phyloP scores from a whole-genome alignment of 768 basidiomycete species.

The Termitomyces sp. region DNA sequence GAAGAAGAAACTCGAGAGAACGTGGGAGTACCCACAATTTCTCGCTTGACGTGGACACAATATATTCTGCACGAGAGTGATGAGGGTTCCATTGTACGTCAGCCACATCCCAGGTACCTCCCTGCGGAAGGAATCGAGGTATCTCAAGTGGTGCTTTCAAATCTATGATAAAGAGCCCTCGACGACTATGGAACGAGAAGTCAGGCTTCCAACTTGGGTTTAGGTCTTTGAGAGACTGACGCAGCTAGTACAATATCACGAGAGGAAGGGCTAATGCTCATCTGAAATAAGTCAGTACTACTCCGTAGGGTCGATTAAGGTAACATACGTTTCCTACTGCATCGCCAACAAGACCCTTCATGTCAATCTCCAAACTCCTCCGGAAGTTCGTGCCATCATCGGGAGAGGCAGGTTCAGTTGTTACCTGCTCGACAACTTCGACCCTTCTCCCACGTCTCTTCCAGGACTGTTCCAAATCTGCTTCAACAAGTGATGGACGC shows the following conservation, averaged over 20 bases:
- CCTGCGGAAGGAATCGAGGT: conserved; percentile 92
- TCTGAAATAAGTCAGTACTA: conserved; percentile 37
- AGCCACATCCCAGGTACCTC: conserved; percentile 93
- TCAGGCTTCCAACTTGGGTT: not conserved
- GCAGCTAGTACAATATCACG: conserved; percentile 89
- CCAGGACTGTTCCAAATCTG: not conserved
- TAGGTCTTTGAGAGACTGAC: conserved; percentile 28
- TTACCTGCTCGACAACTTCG: not conserved
- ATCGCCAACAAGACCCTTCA: conserved; percentile 75
- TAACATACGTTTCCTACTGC: conserved; percentile 75
- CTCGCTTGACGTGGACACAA: conserved; percentile 84
- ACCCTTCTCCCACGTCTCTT: conserved; percentile 5
- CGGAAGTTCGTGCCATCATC: conserved; percentile 59
- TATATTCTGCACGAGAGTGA: conserved; percentile 65
- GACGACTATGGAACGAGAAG: conserved; percentile 39
- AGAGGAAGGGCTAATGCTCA: conserved; percentile 87
- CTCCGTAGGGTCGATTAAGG: not conserved
- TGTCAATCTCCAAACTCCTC: conserved; percentile 64
- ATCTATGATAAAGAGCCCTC: conserved; percentile 94
- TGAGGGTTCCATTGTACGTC: conserved; percentile 95
- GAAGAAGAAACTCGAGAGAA: not conserved
- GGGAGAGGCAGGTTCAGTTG: conserved; percentile 12
- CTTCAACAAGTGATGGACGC: conserved; percentile 6
- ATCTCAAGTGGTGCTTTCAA: conserved; percentile 80
- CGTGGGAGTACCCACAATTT: conserved; percentile 54